These are phyloP conservation scores for Globisporangium megalacanthum DNA, from an alignment of 352 stramenopile genomes.

Conservation along the genomic window DNA sequence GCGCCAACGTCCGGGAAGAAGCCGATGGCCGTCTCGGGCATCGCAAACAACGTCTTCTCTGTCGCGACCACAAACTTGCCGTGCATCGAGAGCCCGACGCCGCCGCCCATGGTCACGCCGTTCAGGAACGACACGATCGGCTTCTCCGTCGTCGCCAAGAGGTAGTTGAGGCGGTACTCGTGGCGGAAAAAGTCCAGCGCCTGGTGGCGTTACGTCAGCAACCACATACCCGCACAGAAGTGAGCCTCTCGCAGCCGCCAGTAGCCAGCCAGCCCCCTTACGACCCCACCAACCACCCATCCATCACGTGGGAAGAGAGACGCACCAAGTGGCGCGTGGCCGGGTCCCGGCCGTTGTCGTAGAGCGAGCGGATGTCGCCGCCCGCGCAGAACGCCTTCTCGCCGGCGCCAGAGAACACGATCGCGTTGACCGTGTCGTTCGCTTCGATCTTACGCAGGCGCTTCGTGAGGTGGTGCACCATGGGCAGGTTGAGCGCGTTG, in stretches of 20 bases:
- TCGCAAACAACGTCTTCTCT: constrained; percentile 97
- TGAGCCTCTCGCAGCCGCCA: too few relatives aligned
- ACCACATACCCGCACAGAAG: neutral
- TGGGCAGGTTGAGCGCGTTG: constrained; percentile 90
- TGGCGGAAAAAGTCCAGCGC: constrained; percentile 93
- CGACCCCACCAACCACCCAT: too few relatives aligned
- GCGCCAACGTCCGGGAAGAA: constrained; percentile 97
- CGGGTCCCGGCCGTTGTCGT: constrained; percentile 71
- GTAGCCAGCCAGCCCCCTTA: too few relatives aligned
- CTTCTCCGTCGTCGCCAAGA: constrained; percentile 79
- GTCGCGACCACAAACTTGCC: constrained; percentile 96
- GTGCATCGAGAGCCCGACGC: constrained; percentile 96
- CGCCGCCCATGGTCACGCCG: constrained; percentile 98
- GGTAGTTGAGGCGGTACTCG: constrained; percentile 94
- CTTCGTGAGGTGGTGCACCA: constrained; percentile 89
- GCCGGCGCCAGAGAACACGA: constrained; percentile 79
- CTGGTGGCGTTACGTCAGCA: constrained; percentile 3
- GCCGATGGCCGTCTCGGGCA: constrained; percentile 98
- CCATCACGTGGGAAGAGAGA: too few relatives aligned
- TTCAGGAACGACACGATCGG: constrained; percentile 94
- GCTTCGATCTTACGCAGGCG: constrained; percentile 76
- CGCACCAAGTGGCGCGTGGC: constrained; percentile 53
- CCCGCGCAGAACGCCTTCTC: constrained; percentile 93
- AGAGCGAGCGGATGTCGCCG: constrained; percentile 92
- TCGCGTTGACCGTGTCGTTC: constrained; percentile 73